phyloP scores from a whole-genome alignment of 345 rosid species.

The Gossypium anomalum region DNA sequence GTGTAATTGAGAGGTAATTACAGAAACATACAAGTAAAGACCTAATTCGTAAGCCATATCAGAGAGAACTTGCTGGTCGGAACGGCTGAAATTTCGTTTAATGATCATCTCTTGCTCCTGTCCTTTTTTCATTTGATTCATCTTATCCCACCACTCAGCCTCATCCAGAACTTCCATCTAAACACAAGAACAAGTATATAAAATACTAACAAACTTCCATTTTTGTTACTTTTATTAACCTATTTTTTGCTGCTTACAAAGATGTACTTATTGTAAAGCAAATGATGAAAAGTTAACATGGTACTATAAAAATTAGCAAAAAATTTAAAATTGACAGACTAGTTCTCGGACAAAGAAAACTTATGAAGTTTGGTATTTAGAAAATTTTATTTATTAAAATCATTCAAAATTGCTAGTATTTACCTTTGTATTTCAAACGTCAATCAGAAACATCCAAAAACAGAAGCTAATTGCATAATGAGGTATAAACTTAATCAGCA shows the following conservation, averaged over 20 bases:
- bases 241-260: neutral
- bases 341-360: neutral
- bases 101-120: constrained; percentile 74
- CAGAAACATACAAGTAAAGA: constrained; percentile 74
- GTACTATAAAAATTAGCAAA: too few relatives aligned
- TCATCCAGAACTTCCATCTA: constrained; percentile 84
- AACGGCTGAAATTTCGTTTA: constrained; percentile 60
- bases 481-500: neutral
- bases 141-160: constrained; percentile 84
- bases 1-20: neutral
- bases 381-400: neutral
- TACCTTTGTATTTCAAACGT: neutral
- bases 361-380: neutral
- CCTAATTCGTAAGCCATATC: constrained; percentile 74
- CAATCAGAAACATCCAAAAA: neutral
- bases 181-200: neutral
- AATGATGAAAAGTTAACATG: neutral
- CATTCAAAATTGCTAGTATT: neutral
- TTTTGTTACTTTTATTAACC: neutral
- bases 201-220: neutral
- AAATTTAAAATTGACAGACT: neutral
- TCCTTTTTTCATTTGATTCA: constrained; percentile 58
- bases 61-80: constrained; percentile 60
- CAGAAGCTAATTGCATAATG: neutral
- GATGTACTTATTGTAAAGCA: neutral